Conservation (phyloP, 2,329 filamentous ascomycete species). For the Clonostachys rosea region DNA sequence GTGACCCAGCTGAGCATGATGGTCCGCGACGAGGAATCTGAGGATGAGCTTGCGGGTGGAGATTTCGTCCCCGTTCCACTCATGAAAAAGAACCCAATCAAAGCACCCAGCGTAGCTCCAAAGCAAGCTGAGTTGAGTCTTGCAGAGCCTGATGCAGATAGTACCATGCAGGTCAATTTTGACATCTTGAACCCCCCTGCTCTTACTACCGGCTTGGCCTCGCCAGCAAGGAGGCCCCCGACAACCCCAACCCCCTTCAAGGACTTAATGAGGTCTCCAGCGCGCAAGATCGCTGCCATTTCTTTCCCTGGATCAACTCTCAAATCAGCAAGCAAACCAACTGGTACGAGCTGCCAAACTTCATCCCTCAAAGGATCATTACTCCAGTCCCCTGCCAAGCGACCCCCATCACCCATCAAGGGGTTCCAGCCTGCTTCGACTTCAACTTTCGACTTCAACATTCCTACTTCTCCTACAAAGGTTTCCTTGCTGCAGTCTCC, state of each 20-base stretch:
- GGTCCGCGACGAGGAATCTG: constrained; percentile 41
- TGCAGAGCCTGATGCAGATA: constrained; percentile 3
- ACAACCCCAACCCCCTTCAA: constrained; percentile 48
- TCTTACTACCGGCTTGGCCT: constrained; percentile 23
- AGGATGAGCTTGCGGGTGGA: constrained; percentile 53
- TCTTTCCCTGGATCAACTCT: constrained; percentile 23
- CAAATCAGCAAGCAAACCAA: constrained; percentile 11
- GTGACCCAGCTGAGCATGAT: constrained; percentile 47
- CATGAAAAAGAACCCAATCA: constrained; percentile 51
- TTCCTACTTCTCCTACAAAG: constrained; percentile 32
- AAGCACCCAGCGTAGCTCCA: constrained; percentile 26
- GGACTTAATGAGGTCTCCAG: constrained; percentile 51
- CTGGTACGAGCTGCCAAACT: constrained; percentile 7
- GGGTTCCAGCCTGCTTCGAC: constrained; percentile 18
- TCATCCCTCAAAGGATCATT: constrained; percentile 33
- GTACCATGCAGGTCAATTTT: constrained; percentile 16
- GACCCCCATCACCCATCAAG: constrained; percentile 39
- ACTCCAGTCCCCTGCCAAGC: constrained; percentile 46
- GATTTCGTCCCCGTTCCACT: constrained; percentile 46
- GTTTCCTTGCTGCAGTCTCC: constrained; percentile 46
- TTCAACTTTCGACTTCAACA: constrained; percentile 11
- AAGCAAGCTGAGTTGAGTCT: background rate
- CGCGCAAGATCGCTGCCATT: constrained; percentile 33
- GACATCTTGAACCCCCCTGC: constrained; percentile 26
- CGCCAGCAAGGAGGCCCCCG: constrained; percentile 51